Conservation (phyloP, 768 basidiomycete species). For the Pleurotus cornucopiae region DNA sequence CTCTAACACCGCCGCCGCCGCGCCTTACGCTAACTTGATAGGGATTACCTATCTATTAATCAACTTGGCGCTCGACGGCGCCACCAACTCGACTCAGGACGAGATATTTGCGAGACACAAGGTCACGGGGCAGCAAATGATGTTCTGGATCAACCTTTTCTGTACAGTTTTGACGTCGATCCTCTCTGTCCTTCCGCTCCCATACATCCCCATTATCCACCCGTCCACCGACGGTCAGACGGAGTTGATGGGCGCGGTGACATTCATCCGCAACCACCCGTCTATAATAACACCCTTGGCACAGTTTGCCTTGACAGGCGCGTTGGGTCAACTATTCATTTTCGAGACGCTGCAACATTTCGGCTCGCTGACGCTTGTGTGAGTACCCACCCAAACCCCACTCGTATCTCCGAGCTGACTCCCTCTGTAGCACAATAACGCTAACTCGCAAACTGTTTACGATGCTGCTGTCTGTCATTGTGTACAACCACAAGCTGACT, state of each 20-base stretch:
- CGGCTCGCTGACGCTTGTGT: constrained; percentile 87
- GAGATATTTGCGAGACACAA: constrained; percentile 84
- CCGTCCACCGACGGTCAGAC: constrained; percentile 54
- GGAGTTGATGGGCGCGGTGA: constrained; percentile 65
- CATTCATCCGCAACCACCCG: constrained; percentile 78
- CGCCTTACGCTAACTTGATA: constrained; percentile 57
- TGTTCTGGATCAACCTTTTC: constrained; percentile 95
- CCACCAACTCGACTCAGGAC: constrained; percentile 94
- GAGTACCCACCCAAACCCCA: constrained; percentile 23
- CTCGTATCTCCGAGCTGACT: constrained; percentile 7
- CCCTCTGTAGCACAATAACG: constrained; percentile 73
- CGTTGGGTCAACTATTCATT: constrained; percentile 95
- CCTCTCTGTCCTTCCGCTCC: constrained; percentile 72
- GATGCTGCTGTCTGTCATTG: constrained; percentile 90
- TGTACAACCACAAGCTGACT: constrained; percentile 85
- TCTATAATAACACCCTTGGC: constrained; percentile 66
- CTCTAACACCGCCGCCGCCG: constrained; percentile 33
- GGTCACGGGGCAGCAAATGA: constrained; percentile 92
- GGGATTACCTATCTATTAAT: constrained; percentile 75
- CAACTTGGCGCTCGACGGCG: constrained; percentile 89
- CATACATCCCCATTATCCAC: constrained; percentile 78
- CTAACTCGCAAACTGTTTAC: constrained; percentile 96
- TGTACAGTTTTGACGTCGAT: constrained; percentile 69
- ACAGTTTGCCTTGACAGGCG: constrained; percentile 86
- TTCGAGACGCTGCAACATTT: constrained; percentile 94